These are phyloP conservation scores for Acaromyces ingoldii DNA, from an alignment of 1,284 basidiomycete genomes.

Conservation along the genomic window DNA sequence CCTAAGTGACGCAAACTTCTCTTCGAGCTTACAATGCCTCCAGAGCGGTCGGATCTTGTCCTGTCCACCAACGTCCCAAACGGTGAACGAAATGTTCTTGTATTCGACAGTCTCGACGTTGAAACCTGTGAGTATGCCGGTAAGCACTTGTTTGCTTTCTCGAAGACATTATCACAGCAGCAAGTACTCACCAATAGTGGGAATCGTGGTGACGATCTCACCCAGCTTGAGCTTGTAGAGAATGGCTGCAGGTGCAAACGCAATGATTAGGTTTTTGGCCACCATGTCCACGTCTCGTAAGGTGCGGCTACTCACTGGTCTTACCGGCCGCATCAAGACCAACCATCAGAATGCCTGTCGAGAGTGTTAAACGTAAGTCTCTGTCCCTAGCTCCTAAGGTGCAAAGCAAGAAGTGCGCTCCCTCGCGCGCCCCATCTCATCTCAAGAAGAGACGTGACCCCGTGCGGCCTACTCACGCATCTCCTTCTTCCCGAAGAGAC, in stretches of 20 bases:
- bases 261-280: background rate
- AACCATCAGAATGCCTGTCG: constrained; percentile 53
- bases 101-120: constrained; percentile 97
- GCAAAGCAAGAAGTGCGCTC: background rate
- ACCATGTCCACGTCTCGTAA: background rate
- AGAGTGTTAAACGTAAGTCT: background rate
- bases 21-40: constrained; percentile 82
- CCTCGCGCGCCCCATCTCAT: background rate
- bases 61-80: constrained; percentile 93
- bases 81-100: constrained; percentile 99
- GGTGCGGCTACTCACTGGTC: constrained; percentile 57
- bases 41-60: constrained; percentile 60
- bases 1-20: constrained; percentile 17
- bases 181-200: constrained; percentile 66
- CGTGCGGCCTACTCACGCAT: constrained; percentile 63
- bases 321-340: constrained; percentile 53
- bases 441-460: background rate
- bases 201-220: constrained; percentile 98
- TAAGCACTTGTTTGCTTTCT: background rate
- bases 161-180: background rate
- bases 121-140: constrained; percentile 55
- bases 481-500: constrained; percentile 97
- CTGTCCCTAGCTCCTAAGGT: background rate
- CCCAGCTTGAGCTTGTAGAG: constrained; percentile 98
- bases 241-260: constrained; percentile 59